Evolutionary conservation across 495 filamentous ascomycete genomes (phyloP), one percentile per base, ranked within the genome.

Genomic region (Annulohypoxylon nitens): DNA sequence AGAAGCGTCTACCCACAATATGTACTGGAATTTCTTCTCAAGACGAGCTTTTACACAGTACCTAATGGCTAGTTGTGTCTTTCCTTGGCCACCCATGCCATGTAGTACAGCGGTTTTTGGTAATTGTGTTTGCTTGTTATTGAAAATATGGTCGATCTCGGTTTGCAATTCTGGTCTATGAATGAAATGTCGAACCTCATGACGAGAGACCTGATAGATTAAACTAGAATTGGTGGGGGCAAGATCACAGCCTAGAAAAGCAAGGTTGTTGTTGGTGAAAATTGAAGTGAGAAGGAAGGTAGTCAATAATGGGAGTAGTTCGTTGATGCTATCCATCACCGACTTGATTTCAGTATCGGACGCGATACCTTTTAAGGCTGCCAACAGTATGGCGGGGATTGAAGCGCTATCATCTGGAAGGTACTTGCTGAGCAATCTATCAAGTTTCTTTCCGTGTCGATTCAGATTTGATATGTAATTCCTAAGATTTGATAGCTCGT

Each of bases 381-480:
- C 57, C 8, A 60, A 6, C 3, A 60, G 57, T 37, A 37, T 60
- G n/a, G 36, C 18, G 2, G 57, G 36, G 20, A 4, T n/a, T 11
- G 57, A 60, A 45, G 57, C 37, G 26, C 5, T 37, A 11, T 60
- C 57, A n/a, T 45, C 12, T 26, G 57, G 57, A 2, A 60, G 57
- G 26, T 60, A 60, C 5, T 60, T 25, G 10, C 25, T 60, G 12
- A 60, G 57, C 4, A 60, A 34, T 12, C 39, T 37, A 34, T 60
- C 57, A 14, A 60, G 20, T 30, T 26, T 60, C 20, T 43, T 7
- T 36, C 57, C 57, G 12, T 60, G 20, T 20, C 57, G 57, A 10
- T 60, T 60, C 20, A 60, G 57, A 20, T 60, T 60, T 4, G 57
- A 60, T n/a, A 60, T 43, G 30, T 60, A 60, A 30, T n/a, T 43